Conservation (phyloP, 345 rosid species). For the Syzygium aromaticum region DNA sequence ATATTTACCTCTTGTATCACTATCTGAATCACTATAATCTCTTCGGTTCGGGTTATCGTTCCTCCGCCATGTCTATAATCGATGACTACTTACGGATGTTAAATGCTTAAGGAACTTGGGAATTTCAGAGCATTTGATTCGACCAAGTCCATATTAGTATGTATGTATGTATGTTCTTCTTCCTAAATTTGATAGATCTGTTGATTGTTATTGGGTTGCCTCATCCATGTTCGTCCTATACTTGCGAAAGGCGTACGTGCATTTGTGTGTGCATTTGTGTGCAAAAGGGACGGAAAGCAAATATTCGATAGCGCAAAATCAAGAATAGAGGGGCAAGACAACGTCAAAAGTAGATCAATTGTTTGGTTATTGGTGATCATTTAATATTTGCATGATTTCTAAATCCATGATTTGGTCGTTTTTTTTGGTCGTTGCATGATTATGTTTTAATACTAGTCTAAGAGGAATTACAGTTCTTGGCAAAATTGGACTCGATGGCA, state of each 20-base stretch:
- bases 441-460: not conserved
- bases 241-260: not conserved
- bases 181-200: not conserved
- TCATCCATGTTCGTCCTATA: not conserved
- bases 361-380: not conserved
- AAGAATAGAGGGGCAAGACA: no score
- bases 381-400: not conserved
- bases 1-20: constrained; percentile 72
- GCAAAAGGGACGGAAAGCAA: not conserved
- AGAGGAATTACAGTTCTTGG: not conserved
- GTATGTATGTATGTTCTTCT: not conserved
- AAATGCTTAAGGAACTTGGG: constrained; percentile 14
- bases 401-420: not conserved
- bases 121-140: not conserved
- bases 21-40: constrained; percentile 91
- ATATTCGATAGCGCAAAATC: not conserved
- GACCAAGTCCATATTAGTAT: not conserved
- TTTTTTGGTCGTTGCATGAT: not conserved
- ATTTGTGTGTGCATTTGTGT: not conserved
- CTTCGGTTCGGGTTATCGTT: constrained; percentile 82
- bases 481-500: not conserved
- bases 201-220: not conserved
- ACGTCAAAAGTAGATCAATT: no score
- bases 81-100: constrained; percentile 59
- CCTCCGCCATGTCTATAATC: constrained; percentile 71